Percentiles rank a stretch among this genome's conserved stretches.
These are phyloP conservation scores for Sporothrix mexicana DNA, from an alignment of 2,329 filamentous ascomycete species.

Conservation along the genomic window DNA sequence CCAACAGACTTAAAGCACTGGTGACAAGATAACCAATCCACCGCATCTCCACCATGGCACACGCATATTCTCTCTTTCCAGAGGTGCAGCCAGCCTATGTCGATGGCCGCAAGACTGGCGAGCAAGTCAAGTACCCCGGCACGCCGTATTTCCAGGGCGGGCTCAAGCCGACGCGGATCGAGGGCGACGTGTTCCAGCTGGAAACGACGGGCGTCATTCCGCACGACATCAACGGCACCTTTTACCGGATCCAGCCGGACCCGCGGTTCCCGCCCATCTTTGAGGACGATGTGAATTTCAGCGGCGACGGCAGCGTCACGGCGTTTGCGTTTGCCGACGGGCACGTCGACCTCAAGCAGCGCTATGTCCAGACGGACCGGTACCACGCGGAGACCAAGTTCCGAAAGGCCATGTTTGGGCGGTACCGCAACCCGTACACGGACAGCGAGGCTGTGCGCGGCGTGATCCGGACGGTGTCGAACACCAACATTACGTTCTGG, in stretches of 20 bases:
- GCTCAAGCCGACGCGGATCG: conserved; percentile 37
- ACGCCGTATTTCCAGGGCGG: conserved; percentile 38
- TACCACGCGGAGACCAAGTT: conserved; percentile 42
- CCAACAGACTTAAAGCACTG: background rate
- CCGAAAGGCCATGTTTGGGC: conserved; percentile 54
- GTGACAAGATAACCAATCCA: background rate
- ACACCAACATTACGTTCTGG: conserved; percentile 67
- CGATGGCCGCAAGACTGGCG: conserved; percentile 36
- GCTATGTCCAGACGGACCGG: conserved; percentile 51
- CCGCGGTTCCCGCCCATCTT: conserved; percentile 60
- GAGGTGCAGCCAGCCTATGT: conserved; percentile 38
- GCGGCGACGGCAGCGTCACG: conserved; percentile 49
- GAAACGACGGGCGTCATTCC: conserved; percentile 47
- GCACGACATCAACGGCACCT: conserved; percentile 53
- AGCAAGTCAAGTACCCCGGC: conserved; percentile 37
- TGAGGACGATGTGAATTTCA: conserved; percentile 55
- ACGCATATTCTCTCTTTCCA: conserved; percentile 38
- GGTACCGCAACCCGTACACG: conserved; percentile 63
- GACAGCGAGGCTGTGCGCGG: conserved; percentile 61
- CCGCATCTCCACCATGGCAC: conserved; percentile 40
- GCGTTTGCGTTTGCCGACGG: conserved; percentile 50
- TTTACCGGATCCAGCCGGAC: conserved; percentile 59
- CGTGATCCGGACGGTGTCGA: conserved; percentile 61
- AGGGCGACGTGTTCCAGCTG: conserved; percentile 39
- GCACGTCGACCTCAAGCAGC: conserved; percentile 51